Evolutionary conservation across 1,139 yeast species (phyloP).

Genomic region (Wickerhamomyces sp.): DNA sequence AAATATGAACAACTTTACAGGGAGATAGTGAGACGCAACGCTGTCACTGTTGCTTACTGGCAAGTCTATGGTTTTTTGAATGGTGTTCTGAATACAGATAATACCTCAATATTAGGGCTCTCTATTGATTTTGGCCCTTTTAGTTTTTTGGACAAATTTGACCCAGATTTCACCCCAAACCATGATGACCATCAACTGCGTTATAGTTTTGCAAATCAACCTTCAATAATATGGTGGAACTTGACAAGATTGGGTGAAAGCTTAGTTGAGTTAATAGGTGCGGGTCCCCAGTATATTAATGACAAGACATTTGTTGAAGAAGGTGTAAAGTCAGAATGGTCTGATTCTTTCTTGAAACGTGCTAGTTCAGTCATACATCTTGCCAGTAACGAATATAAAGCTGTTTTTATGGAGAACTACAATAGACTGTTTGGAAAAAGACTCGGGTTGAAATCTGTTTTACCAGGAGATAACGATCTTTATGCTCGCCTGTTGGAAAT

Average conservation of each 20-base stretch:
- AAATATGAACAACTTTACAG: conserved; percentile 68
- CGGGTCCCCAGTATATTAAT: conserved; percentile 48
- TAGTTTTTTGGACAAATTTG: conserved; percentile 80
- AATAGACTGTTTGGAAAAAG: conserved; percentile 58
- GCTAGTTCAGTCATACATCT: conserved; percentile 64
- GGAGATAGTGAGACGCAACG: conserved; percentile 69
- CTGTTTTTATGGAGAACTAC: conserved; percentile 56
- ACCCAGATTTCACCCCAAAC: conserved; percentile 82
- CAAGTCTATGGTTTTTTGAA: conserved; percentile 90
- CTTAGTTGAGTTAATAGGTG: conserved; percentile 75
- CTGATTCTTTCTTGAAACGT: conserved; percentile 47
- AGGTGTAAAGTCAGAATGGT: conserved; percentile 41
- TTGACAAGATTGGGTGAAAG: conserved; percentile 81
- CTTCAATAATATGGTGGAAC: conserved; percentile 93
- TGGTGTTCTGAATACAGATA: conserved; percentile 93
- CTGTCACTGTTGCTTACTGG: conserved; percentile 77
- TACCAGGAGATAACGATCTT: conserved; percentile 39
- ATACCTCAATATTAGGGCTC: conserved; percentile 81
- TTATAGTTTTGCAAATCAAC: conserved; percentile 78
- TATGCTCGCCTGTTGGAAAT: conserved; percentile 46
- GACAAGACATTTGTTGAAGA: conserved; percentile 30
- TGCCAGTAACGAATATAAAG: conserved; percentile 64
- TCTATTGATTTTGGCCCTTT: conserved; percentile 95
- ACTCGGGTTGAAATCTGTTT: conserved; percentile 52
- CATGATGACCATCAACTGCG: conserved; percentile 75